A percentile compares a stretch with the other conserved stretches of the same genome.
Evolutionary conservation across 2,329 filamentous ascomycete genomes (phyloP).

Genomic region (Curvularia eragrostidis): DNA sequence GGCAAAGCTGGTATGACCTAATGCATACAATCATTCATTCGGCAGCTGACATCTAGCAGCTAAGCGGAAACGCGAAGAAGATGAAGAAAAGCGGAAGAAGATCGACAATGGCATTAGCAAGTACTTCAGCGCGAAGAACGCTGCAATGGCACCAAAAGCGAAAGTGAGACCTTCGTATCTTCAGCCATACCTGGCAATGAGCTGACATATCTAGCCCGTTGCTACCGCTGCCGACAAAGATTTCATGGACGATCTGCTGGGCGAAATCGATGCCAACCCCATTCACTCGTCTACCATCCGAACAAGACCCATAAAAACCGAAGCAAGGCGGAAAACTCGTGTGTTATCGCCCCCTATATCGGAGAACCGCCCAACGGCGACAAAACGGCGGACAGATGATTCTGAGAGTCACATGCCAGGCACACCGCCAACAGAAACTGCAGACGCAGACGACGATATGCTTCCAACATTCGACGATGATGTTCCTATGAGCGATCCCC

Average conservation of each 20-base stretch:
- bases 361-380: constrained; percentile 49
- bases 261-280: constrained; percentile 83
- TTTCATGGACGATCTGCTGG: constrained; percentile 84
- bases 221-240: constrained; percentile 87
- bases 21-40: constrained; percentile 8
- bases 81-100: constrained; percentile 82
- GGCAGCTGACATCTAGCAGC: constrained; percentile 56
- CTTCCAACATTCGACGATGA: constrained; percentile 68
- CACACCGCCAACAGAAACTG: constrained; percentile 48
- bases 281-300: constrained; percentile 61
- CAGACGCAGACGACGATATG: constrained; percentile 61
- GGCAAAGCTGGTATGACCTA: constrained; percentile 63
- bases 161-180: constrained; percentile 67
- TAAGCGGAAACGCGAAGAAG: constrained; percentile 88
- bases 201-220: constrained; percentile 61
- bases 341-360: constrained; percentile 76
- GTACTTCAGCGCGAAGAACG: constrained; percentile 84
- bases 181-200: neutral
- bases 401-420: constrained; percentile 56
- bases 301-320: constrained; percentile 72
- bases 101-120: constrained; percentile 92
- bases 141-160: constrained; percentile 70
- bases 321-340: constrained; percentile 78
- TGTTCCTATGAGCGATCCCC: constrained; percentile 82
- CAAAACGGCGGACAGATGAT: constrained; percentile 31